These are phyloP conservation scores for Pichia sporocuriosa DNA, from an alignment of 805 yeast species.

Conservation along the genomic window DNA sequence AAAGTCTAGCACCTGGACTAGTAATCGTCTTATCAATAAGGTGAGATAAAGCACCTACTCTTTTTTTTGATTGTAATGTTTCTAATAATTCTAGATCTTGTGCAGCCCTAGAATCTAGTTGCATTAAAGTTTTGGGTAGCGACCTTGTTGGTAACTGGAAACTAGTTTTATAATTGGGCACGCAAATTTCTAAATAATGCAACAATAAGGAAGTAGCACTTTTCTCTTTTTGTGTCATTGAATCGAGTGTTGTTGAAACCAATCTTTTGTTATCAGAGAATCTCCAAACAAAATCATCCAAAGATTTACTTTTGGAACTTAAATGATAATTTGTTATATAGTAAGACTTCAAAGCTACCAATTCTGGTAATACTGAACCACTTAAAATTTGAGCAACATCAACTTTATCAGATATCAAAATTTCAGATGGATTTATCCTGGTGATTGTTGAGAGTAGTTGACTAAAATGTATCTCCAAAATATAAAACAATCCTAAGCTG, in stretches of 20 bases:
- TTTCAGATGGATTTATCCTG: constrained; percentile 76
- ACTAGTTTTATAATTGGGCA: constrained; percentile 60
- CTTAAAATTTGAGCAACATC: constrained; percentile 32
- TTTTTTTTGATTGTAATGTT: constrained; percentile 49
- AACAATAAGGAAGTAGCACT: constrained; percentile 58
- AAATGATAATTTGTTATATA: constrained; percentile 47
- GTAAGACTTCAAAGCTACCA: constrained; percentile 53
- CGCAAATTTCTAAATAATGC: constrained; percentile 62
- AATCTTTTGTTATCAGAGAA: constrained; percentile 32
- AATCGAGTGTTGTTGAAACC: constrained; percentile 23
- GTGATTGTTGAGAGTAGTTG: constrained; percentile 66
- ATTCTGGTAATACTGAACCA: constrained; percentile 51
- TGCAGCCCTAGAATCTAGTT: constrained; percentile 74
- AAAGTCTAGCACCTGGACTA: constrained; percentile 70
- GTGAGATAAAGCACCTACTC: constrained; percentile 65
- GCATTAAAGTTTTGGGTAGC: constrained; percentile 47
- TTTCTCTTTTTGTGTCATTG: constrained; percentile 41
- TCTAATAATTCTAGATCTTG: constrained; percentile 66
- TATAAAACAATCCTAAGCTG: constrained; percentile 71
- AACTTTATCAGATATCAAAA: constrained; percentile 48
- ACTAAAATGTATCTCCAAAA: constrained; percentile 53
- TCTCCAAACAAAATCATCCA: constrained; percentile 32
- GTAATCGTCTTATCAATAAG: constrained; percentile 71
- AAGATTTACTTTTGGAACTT: constrained; percentile 35
- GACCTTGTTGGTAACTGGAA: constrained; percentile 63